Percentiles rank a stretch among this genome's conserved stretches.
Conservation (phyloP, 2,329 filamentous ascomycete genomes). For the Paecilomyces niveus region DNA sequence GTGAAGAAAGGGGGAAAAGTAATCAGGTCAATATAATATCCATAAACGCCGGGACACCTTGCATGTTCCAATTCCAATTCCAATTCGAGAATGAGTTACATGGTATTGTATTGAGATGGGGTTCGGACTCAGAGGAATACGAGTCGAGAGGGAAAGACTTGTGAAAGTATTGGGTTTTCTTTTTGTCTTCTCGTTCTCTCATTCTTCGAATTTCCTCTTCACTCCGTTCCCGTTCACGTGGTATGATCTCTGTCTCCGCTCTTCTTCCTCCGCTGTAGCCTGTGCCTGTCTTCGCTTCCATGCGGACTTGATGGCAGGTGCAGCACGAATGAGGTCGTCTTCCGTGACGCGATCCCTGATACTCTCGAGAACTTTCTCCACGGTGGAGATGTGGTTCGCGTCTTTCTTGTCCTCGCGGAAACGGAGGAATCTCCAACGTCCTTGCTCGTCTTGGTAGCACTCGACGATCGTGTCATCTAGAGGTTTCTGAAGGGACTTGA, state of each 20-base stretch:
- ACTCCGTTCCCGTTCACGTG: conserved; percentile 25
- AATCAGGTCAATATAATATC: neutral
- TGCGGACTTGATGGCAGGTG: conserved; percentile 64
- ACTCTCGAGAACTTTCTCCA: conserved; percentile 79
- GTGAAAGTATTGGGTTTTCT: neutral
- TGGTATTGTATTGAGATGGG: neutral
- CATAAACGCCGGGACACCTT: neutral
- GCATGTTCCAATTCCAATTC: neutral
- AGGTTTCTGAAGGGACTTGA: conserved; percentile 67
- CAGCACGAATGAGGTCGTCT: conserved; percentile 66
- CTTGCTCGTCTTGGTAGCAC: conserved; percentile 69
- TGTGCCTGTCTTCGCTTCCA: conserved; percentile 63
- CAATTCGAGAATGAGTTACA: neutral
- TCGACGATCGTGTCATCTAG: conserved; percentile 87
- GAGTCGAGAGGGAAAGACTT: neutral
- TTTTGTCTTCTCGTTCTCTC: conserved; percentile 1
- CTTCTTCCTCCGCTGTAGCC: conserved; percentile 14
- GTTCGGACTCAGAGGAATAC: neutral
- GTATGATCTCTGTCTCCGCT: conserved; percentile 14
- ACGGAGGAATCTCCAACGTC: conserved; percentile 77
- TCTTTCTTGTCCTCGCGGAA: conserved; percentile 90
- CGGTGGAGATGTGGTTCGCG: conserved; percentile 79
- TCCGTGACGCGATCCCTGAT: conserved; percentile 81
- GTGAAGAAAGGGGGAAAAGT: neutral
- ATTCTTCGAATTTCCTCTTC: conserved; percentile 37